Evolutionary conservation across 2,329 filamentous ascomycete species (phyloP).

Genomic region (Hypoxylon sp.): DNA sequence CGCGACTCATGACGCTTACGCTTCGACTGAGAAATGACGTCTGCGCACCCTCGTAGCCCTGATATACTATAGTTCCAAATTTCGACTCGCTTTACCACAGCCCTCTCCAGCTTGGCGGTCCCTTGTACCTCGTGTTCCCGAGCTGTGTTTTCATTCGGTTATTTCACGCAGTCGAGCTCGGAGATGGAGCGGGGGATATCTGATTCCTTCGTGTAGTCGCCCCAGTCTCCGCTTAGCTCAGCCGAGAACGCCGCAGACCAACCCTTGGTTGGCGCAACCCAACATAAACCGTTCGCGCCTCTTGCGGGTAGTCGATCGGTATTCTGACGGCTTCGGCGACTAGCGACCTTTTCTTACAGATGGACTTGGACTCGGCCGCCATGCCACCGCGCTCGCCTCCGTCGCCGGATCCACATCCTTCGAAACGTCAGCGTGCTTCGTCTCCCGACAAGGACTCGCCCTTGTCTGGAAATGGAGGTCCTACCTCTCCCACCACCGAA

Average conservation of each 20-base stretch:
- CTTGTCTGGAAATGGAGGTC: constrained; percentile 58
- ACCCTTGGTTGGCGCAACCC: constrained; percentile 29
- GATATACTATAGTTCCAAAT: constrained; percentile 17
- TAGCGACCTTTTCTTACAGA: constrained; percentile 23
- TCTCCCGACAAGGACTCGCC: constrained; percentile 65
- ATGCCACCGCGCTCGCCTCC: constrained; percentile 66
- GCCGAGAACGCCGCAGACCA: constrained; percentile 26
- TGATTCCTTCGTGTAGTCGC: constrained; percentile 37
- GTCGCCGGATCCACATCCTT: constrained; percentile 65
- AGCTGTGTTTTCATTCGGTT: constrained; percentile 13
- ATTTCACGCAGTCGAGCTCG: constrained; percentile 41
- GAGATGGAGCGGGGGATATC: constrained; percentile 46
- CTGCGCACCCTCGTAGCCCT: constrained; percentile 23
- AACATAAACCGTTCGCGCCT: constrained; percentile 24
- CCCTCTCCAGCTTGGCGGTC: background rate
- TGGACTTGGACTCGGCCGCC: constrained; percentile 41
- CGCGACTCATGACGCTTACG: constrained; percentile 14
- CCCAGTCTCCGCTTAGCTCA: constrained; percentile 28
- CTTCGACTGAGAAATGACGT: constrained; percentile 9
- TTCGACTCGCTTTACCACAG: constrained; percentile 2
- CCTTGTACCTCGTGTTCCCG: constrained; percentile 2
- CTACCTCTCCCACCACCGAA: constrained; percentile 52
- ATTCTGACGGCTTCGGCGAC: constrained; percentile 24
- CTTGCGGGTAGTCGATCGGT: constrained; percentile 25
- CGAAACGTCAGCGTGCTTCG: constrained; percentile 70